Base-by-base conservation (phyloP, 805 yeast genomes). In the Osmozyma mogii region DNA sequence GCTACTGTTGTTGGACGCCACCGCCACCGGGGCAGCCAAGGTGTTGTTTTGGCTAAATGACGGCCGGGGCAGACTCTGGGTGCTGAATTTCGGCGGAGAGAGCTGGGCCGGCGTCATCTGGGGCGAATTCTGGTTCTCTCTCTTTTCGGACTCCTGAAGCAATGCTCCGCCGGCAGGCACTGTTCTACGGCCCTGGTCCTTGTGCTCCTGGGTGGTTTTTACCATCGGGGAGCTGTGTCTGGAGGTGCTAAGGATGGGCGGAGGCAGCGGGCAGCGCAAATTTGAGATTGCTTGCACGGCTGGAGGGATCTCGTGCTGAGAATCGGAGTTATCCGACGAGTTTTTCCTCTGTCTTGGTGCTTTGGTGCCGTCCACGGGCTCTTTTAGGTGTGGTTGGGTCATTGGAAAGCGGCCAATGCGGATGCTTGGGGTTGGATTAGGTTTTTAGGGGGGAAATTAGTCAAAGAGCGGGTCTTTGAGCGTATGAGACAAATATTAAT, bases 201-300 rank as follows among this genome's bases (percentile, higher is more conserved):
- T 22, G 24, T n/a, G 24, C 11, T n/a, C 6, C 6, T 6, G 25
- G 11, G 10, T 23, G 12, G 6, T 9, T 8, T 9, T 9, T n/a
- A 9, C 20, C 24, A 4, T 21, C 6, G 9, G n/a, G 18, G 25
- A 13, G 26, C n/a, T 32, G 29, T 15, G 29, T 19, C 30, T 34
- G 12, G 42, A 31, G 16, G 57, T 58, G 31, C 51, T 47, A 27
- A 75, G 53, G 31, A 77, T 75, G 6, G 84, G 83, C 1, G 84
- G 82, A n/a, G 84, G 84, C 4, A 83, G 76, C 2, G 84, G 83
- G 40, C 82, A 73, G 36, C 78, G 61, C 31, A 75, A 50, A 45
- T 65, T 71, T 6, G 82, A 72, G 19, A 73, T 54, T 1, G 82
- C 80, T 51, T 71, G 47, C 9, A 67, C 73, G 21, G 75, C 65